phyloP scores from a whole-genome alignment of 202 grass and related monocot genomes.

The Bolboschoenoplectus hybrid region DNA sequence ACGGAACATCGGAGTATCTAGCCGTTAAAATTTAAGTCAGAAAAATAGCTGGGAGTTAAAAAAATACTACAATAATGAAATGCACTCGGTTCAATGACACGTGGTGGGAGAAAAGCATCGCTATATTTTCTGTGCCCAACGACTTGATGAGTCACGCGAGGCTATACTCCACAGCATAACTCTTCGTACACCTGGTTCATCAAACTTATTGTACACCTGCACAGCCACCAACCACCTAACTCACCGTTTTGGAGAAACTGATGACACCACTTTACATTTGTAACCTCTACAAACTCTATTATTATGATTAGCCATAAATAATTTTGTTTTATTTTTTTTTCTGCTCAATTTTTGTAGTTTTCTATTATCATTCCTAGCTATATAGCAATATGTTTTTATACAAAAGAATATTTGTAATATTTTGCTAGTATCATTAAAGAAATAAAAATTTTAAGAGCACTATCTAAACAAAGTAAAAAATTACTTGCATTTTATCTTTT shows the following conservation, averaged over 20 bases:
- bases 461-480: neutral
- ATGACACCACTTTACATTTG: neutral
- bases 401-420: neutral
- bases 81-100: slow-evolving; percentile 3
- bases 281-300: neutral
- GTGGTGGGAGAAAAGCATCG: neutral
- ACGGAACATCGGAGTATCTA: neutral
- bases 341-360: neutral
- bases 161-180: neutral
- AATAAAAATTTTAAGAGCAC: neutral
- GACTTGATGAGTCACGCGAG: slow-evolving; percentile 6
- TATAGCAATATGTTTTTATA: neutral
- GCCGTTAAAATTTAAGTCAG: neutral
- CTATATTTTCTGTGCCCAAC: slow-evolving; percentile 38
- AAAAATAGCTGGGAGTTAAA: neutral
- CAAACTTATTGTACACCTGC: neutral
- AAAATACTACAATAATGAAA: neutral
- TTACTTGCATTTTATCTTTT: neutral
- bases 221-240: slow-evolving; percentile 31
- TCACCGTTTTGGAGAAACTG: slow-evolving; percentile 22
- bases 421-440: neutral
- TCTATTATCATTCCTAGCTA: neutral
- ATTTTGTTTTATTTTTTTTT: neutral
- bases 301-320: neutral
- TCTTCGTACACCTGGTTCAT: neutral